A percentile compares a stretch with the other conserved stretches of the same genome.
Evolutionary conservation across 306 rosid genomes (phyloP).

Genomic region (Fragaria nilgerrensis): DNA sequence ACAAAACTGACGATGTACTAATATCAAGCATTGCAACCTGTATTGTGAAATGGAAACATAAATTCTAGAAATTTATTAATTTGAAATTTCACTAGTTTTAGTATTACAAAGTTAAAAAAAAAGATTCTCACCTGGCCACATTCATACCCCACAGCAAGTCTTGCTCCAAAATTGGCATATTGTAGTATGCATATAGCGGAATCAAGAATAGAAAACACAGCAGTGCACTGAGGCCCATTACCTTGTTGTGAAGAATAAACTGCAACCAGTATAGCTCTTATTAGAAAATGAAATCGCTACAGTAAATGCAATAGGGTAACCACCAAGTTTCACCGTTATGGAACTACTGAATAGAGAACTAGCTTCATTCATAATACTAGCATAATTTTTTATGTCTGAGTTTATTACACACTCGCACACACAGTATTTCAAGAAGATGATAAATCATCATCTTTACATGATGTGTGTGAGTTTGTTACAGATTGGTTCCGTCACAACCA

Average conservation of each 20-base stretch:
- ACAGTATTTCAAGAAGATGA: neutral
- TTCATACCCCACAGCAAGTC: conserved; percentile 71
- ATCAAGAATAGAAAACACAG: conserved; percentile 57
- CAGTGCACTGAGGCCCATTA: conserved; percentile 55
- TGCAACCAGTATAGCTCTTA: conserved; percentile 38
- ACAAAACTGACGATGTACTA: conserved; percentile 53
- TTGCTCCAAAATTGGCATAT: conserved; percentile 57
- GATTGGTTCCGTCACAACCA: neutral
- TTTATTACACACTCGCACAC: neutral
- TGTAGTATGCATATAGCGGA: conserved; percentile 57
- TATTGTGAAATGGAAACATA: conserved; percentile 28
- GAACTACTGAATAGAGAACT: conserved; percentile 10
- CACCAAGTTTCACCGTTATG: neutral
- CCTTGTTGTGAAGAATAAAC: conserved; percentile 50
- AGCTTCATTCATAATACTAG: conserved; percentile 4
- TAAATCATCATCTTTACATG: neutral
- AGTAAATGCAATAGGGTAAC: conserved; percentile 7
- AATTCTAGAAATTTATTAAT: conserved; percentile 19
- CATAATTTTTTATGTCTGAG: neutral
- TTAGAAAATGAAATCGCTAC: neutral
- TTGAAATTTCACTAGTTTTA: neutral
- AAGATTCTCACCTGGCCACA: conserved; percentile 65
- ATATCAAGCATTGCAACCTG: conserved; percentile 87
- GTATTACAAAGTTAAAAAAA: neutral
- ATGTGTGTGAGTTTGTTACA: neutral